Evolutionary conservation across 208 protist genomes (phyloP).

Genomic region (Porcisia hertigi): DNA sequence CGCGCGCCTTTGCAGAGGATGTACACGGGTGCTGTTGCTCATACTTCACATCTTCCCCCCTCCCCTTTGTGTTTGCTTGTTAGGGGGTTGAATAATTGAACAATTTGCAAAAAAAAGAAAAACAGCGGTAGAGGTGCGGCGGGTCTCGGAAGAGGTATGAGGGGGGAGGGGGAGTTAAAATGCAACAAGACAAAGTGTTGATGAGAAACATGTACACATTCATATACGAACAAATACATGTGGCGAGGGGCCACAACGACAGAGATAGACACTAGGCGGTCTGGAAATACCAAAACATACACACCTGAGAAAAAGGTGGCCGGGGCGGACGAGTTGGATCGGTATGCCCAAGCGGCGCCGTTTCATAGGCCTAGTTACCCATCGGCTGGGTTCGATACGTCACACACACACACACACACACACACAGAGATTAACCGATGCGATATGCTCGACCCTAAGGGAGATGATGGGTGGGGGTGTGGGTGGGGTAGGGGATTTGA

Average conservation of each 20-base stretch:
- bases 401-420: slow-evolving; percentile 2
- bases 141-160: not conserved
- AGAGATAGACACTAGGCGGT: not conserved
- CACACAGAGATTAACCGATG: not conserved
- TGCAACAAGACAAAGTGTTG: not conserved
- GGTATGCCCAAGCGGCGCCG: not conserved
- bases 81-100: too few species aligned
- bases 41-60: not conserved
- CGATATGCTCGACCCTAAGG: not conserved
- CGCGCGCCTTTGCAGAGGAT: not conserved
- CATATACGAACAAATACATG: not conserved
- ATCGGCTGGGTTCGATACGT: not conserved
- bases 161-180: not conserved
- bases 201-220: not conserved
- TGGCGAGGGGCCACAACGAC: not conserved
- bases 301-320: not conserved
- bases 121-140: not conserved
- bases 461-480: not conserved
- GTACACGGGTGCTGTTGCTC: not conserved
- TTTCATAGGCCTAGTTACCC: not conserved
- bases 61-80: too few species aligned
- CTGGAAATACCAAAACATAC: not conserved
- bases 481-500: not conserved
- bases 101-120: too few species aligned
- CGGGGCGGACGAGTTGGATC: not conserved